These are phyloP conservation scores for Cryphonectria carpinicola DNA, from an alignment of 2,329 filamentous ascomycete species.

Conservation along the genomic window DNA sequence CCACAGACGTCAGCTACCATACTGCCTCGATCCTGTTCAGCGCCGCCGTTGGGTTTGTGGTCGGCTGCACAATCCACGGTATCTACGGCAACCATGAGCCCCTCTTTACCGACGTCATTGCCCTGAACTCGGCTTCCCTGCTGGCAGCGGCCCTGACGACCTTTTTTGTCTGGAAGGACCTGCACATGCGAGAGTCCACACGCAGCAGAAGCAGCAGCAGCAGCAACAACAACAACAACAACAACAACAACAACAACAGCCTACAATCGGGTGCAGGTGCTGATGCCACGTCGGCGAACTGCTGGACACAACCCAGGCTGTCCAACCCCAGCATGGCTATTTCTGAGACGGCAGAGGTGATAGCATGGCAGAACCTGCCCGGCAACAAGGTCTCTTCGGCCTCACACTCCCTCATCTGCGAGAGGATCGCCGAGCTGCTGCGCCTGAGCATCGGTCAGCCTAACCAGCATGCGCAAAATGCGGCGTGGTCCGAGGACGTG, in stretches of 20 bases:
- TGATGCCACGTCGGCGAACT: background rate
- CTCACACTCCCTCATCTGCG: slow-evolving; percentile 29
- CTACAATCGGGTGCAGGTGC: background rate
- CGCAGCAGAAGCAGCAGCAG: background rate
- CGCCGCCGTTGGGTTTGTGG: slow-evolving; percentile 38
- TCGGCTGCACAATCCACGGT: slow-evolving; percentile 39
- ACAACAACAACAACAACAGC: no score
- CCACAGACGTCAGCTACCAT: slow-evolving; percentile 40
- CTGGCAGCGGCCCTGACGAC: slow-evolving; percentile 39
- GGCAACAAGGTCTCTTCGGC: slow-evolving; percentile 27
- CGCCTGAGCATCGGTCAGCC: slow-evolving; percentile 30
- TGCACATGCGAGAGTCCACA: slow-evolving; percentile 24
- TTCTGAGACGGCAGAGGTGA: slow-evolving; percentile 28
- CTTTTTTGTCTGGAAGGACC: slow-evolving; percentile 38
- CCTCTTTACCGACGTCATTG: slow-evolving; percentile 40
- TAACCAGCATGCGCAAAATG: slow-evolving; percentile 29
- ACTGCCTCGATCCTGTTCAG: slow-evolving; percentile 40
- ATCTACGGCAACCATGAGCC: slow-evolving; percentile 35
- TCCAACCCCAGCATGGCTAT: slow-evolving; percentile 27
- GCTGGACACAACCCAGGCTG: slow-evolving; percentile 22
- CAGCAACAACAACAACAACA: no score
- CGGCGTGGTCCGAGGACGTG: slow-evolving; percentile 32
- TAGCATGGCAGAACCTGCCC: slow-evolving; percentile 26
- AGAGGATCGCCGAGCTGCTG: slow-evolving; percentile 33
- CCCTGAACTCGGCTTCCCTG: slow-evolving; percentile 39